Conservation (phyloP, 1,284 basidiomycete species). For the Cystobasidium slooffiae region DNA sequence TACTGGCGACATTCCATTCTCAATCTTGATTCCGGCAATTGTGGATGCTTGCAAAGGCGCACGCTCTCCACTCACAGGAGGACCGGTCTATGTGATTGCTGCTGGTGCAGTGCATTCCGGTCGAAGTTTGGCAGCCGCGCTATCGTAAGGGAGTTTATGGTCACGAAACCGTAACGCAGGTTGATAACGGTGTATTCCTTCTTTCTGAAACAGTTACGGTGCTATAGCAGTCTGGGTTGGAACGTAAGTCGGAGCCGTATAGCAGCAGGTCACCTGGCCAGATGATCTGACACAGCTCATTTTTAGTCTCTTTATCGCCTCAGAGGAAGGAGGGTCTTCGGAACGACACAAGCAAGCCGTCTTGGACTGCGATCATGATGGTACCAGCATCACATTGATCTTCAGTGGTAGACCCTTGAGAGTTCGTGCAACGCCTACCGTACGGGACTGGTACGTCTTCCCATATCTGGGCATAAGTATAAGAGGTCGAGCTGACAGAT, state of each 20-base stretch:
- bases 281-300: background rate
- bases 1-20: conserved; percentile 25
- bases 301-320: conserved; percentile 64
- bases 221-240: conserved; percentile 78
- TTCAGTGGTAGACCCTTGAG: conserved; percentile 75
- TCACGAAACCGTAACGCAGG: no score
- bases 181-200: background rate
- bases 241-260: background rate
- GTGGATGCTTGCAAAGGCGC: conserved; percentile 76
- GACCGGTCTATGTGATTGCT: conserved; percentile 66
- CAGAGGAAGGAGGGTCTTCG: conserved; percentile 77
- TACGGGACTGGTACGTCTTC: conserved; percentile 54
- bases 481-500: background rate
- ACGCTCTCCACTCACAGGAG: conserved; percentile 75
- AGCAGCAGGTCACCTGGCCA: background rate
- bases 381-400: conserved; percentile 13
- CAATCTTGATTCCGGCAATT: conserved; percentile 69
- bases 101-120: conserved; percentile 72
- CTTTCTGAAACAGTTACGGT: conserved; percentile 58
- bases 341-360: conserved; percentile 77
- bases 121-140: conserved; percentile 78
- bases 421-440: conserved; percentile 76
- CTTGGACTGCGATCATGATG: conserved; percentile 42
- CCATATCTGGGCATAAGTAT: background rate
- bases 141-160: conserved; percentile 53